These are phyloP conservation scores for Epicoccum nigrum DNA, from an alignment of 2,329 filamentous ascomycete genomes.

Conservation along the genomic window DNA sequence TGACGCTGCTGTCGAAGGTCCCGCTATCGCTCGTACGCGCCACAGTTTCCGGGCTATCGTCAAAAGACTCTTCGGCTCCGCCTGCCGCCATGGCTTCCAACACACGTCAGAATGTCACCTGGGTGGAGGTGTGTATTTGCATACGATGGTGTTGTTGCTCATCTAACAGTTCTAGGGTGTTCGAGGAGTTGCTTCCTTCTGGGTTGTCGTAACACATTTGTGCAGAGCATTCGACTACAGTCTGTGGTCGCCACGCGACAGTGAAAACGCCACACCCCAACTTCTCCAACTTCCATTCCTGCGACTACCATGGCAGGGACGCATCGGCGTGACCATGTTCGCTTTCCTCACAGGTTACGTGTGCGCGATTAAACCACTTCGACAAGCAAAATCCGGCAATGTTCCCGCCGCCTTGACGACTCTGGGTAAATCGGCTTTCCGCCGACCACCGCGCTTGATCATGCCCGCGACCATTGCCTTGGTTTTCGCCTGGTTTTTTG, in stretches of 20 bases:
- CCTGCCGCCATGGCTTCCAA: conserved; percentile 35
- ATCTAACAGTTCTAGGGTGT: conserved; percentile 51
- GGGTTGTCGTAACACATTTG: conserved; percentile 61
- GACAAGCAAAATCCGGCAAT: conserved; percentile 57
- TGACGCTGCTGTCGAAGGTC: conserved; percentile 36
- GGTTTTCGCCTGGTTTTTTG: conserved; percentile 57
- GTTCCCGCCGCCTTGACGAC: conserved; percentile 53
- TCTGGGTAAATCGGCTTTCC: conserved; percentile 61
- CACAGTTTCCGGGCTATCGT: conserved; percentile 26
- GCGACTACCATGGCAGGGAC: conserved; percentile 62
- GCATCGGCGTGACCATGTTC: conserved; percentile 62
- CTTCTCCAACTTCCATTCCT: conserved; percentile 59
- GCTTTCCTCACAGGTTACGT: conserved; percentile 63
- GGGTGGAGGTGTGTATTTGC: conserved; percentile 47
- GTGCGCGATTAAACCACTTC: conserved; percentile 61
- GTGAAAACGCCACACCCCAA: conserved; percentile 50
- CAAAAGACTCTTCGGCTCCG: conserved; percentile 16
- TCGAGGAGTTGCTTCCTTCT: conserved; percentile 59
- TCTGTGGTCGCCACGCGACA: conserved; percentile 57
- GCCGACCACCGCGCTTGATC: conserved; percentile 59
- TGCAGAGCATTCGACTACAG: conserved; percentile 59
- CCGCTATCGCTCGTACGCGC: conserved; percentile 35
- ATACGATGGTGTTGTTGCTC: background rate
- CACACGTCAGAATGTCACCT: conserved; percentile 48
- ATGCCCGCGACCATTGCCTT: conserved; percentile 60